Evolutionary conservation across 768 basidiomycete species (phyloP).

Genomic region (Phaeotremella fagi): DNA sequence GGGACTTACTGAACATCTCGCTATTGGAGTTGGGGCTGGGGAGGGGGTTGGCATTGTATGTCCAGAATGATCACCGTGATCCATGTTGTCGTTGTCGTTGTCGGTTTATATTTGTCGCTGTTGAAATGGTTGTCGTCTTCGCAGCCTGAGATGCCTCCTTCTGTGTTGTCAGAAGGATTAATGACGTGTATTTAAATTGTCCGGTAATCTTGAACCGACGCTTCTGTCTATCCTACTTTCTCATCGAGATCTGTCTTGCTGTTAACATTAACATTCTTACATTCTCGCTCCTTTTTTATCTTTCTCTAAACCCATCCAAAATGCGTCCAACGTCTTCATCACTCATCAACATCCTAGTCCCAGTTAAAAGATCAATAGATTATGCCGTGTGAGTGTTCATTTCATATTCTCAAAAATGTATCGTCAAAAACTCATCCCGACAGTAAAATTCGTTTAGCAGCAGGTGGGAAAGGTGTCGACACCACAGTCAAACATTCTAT

Average conservation of each 20-base stretch:
- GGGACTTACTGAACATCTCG: not conserved
- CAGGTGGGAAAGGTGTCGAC: constrained; percentile 91
- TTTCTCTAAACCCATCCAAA: too few species aligned
- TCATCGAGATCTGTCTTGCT: not conserved
- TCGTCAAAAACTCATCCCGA: not conserved
- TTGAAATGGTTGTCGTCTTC: too few species aligned
- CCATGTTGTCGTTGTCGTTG: not conserved
- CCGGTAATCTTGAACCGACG: too few species aligned
- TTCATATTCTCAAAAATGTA: not conserved
- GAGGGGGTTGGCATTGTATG: not conserved
- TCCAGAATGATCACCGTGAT: not conserved
- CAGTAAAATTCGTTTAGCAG: constrained; percentile 90
- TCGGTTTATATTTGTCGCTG: too few species aligned
- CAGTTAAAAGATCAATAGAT: constrained; percentile 92
- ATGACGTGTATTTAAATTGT: too few species aligned
- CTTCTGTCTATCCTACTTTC: not conserved
- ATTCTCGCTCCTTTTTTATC: too few species aligned
- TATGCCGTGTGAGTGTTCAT: constrained; percentile 64
- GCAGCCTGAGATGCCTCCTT: too few species aligned
- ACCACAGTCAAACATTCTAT: constrained; percentile 98
- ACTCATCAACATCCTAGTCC: constrained; percentile 84
- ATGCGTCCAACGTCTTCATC: constrained; percentile 45
- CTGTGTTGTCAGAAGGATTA: too few species aligned
- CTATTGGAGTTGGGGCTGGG: not conserved
- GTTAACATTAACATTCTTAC: too few species aligned